phyloP scores from a whole-genome alignment of 2,329 filamentous ascomycete genomes.

The Monosporascus sp. region DNA sequence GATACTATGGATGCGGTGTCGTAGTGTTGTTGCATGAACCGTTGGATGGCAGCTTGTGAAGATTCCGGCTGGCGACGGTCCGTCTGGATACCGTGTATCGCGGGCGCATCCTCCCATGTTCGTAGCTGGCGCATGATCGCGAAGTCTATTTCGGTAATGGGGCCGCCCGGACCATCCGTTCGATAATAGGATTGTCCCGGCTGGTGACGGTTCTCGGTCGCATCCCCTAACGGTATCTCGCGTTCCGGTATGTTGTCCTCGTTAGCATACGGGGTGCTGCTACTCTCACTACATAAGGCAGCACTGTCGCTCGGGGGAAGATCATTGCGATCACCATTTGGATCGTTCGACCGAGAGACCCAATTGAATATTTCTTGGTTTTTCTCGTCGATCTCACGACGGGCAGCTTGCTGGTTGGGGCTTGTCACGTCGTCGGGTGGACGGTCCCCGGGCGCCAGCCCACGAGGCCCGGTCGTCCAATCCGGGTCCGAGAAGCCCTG shows the following conservation, averaged over 20 bases:
- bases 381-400: conserved; percentile 38
- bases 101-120: conserved; percentile 46
- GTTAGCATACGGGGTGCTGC: conserved; percentile 6
- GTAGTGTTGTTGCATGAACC: conserved; percentile 45
- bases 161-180: conserved; percentile 30
- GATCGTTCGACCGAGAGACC: conserved; percentile 32
- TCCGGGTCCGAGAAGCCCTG: conserved; percentile 38
- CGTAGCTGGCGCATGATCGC: conserved; percentile 44
- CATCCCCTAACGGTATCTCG: conserved; percentile 39
- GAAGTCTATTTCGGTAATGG: conserved; percentile 41
- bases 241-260: conserved; percentile 34
- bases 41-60: conserved; percentile 49
- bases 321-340: conserved; percentile 5
- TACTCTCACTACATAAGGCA: conserved; percentile 8
- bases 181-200: conserved; percentile 46
- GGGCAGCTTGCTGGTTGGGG: conserved; percentile 42
- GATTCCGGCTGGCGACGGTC: conserved; percentile 41
- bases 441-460: conserved; percentile 43
- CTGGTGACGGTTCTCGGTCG: conserved; percentile 46
- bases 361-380: conserved; percentile 48
- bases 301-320: conserved; percentile 4
- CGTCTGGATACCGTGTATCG: conserved; percentile 39
- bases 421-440: conserved; percentile 39
- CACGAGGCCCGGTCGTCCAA: conserved; percentile 34
- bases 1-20: conserved; percentile 57